Percentiles rank a stretch among this genome's conserved stretches.
Evolutionary conservation across 306 rosid species (phyloP).

Genomic region (Hippophae tibetana): DNA sequence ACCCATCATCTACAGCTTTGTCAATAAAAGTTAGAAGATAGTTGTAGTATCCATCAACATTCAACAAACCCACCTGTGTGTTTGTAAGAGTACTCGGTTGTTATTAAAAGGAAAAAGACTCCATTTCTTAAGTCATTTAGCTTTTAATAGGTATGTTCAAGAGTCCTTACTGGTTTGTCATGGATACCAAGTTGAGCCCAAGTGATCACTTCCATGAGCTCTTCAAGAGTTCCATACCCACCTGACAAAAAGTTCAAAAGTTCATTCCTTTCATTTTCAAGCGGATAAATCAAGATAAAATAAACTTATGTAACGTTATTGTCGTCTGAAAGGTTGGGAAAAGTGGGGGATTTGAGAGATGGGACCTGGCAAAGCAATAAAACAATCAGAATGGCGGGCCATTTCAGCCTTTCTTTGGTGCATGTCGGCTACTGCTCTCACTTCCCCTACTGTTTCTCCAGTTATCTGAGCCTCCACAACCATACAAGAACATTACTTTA

Average conservation of each 20-base stretch:
- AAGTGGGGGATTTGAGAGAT: constrained; percentile 7
- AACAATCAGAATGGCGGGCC: constrained; percentile 62
- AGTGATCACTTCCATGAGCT: constrained; percentile 47
- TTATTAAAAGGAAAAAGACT: background rate
- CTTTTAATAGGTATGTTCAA: background rate
- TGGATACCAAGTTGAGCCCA: constrained; percentile 64
- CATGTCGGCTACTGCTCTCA: constrained; percentile 48
- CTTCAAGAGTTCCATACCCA: constrained; percentile 53
- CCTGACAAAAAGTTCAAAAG: constrained; percentile 21
- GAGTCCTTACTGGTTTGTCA: constrained; percentile 47
- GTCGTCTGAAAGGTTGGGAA: background rate
- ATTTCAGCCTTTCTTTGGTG: constrained; percentile 62
- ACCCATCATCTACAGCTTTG: constrained; percentile 59
- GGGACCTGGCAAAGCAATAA: constrained; percentile 55
- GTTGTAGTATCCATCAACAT: constrained; percentile 54
- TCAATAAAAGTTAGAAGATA: constrained; percentile 44
- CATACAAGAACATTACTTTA: background rate
- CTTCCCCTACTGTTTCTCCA: constrained; percentile 54
- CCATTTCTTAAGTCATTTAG: background rate
- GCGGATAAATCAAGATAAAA: background rate
- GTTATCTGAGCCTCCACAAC: constrained; percentile 33
- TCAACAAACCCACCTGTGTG: constrained; percentile 44
- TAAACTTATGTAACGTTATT: background rate
- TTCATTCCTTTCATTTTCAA: background rate
- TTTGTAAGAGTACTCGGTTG: background rate